A percentile compares a stretch with the other conserved stretches of the same genome.
Evolutionary conservation across 2,329 filamentous ascomycete species (phyloP).

Genomic region (Parastagonospora nodorum): DNA sequence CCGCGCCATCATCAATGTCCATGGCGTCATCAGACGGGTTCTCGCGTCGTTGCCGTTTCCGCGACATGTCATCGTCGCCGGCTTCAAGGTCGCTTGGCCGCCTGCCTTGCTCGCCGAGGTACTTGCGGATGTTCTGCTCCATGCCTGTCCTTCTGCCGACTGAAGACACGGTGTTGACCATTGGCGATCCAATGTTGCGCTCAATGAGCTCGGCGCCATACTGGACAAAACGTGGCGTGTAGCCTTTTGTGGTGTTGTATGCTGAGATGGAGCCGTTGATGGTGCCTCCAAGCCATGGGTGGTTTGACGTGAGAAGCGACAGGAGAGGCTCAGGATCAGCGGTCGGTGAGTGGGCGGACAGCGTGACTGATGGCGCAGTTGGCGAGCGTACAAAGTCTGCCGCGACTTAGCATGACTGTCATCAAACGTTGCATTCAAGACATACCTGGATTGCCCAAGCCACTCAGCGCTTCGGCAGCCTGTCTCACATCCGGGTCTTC

Average conservation of each 20-base stretch:
- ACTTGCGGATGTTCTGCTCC: constrained; percentile 84
- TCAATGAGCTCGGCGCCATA: constrained; percentile 92
- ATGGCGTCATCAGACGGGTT: constrained; percentile 46
- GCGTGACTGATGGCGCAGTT: constrained; percentile 35
- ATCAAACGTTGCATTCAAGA: constrained; percentile 2
- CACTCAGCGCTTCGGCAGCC: constrained; percentile 57
- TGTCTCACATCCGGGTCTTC: constrained; percentile 56
- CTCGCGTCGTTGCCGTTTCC: constrained; percentile 52
- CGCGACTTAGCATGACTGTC: constrained; percentile 18
- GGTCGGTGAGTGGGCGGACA: constrained; percentile 43
- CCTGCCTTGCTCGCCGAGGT: constrained; percentile 64
- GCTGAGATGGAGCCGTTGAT: constrained; percentile 84
- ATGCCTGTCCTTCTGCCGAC: constrained; percentile 86
- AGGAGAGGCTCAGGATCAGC: constrained; percentile 77
- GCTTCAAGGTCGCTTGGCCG: constrained; percentile 58
- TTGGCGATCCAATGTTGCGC: constrained; percentile 77
- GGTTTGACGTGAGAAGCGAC: constrained; percentile 83
- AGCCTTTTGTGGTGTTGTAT: constrained; percentile 87
- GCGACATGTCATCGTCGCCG: constrained; percentile 42
- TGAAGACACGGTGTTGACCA: constrained; percentile 83
- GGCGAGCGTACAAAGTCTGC: constrained; percentile 52
- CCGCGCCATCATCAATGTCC: constrained; percentile 55
- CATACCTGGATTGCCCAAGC: constrained; percentile 55
- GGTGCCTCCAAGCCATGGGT: constrained; percentile 82
- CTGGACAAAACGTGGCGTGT: constrained; percentile 82